Evolutionary conservation across 768 basidiomycete genomes (phyloP).

Genomic region (Chalciporus piperatus): DNA sequence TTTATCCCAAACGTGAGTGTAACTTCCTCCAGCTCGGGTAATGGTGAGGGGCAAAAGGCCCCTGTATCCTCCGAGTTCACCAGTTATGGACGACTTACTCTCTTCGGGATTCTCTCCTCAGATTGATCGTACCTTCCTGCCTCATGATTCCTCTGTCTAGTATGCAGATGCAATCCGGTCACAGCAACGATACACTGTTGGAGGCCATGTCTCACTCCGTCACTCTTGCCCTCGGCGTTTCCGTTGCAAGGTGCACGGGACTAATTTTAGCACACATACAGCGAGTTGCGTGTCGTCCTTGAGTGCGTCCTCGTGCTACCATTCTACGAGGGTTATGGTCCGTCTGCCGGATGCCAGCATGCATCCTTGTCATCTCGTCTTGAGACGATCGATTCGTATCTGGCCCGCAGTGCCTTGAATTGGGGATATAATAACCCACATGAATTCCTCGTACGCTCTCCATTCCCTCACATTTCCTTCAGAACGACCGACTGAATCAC

Average conservation of each 20-base stretch:
- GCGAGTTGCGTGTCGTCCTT: background rate
- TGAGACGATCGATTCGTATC: conserved; percentile 1
- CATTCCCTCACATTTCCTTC: conserved; percentile 2
- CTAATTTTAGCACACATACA: background rate
- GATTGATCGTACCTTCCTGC: no score
- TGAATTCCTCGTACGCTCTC: background rate
- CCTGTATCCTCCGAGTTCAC: no score
- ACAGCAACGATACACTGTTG: no score
- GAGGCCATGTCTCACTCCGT: background rate
- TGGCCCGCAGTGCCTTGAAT: conserved; percentile 3
- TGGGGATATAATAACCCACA: conserved; percentile 17
- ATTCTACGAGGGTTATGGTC: background rate
- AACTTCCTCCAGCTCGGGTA: background rate
- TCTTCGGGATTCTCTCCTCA: no score
- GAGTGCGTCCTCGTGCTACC: background rate
- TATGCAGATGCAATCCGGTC: no score
- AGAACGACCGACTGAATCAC: background rate
- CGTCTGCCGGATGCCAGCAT: background rate
- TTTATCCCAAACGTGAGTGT: background rate
- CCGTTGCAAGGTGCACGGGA: background rate
- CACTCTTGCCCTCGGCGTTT: background rate
- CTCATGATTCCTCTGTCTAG: no score
- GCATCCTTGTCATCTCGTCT: background rate
- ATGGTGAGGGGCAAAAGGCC: no score
- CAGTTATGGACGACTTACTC: no score